Conservation (phyloP, 768 basidiomycete species). For the Cubamyces lactineus region DNA sequence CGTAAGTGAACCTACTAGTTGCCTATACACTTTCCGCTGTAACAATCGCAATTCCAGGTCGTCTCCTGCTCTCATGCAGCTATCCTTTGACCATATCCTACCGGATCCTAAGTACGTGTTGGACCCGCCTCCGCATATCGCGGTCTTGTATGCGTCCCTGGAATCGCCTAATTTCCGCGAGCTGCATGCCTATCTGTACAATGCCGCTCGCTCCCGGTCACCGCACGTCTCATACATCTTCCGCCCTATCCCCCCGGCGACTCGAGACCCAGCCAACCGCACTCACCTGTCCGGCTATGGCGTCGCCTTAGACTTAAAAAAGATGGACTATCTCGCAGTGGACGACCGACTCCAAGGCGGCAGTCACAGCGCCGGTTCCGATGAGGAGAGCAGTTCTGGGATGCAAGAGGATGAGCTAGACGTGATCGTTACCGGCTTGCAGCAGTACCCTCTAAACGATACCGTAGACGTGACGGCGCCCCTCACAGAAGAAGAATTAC, state of each 20-base stretch:
- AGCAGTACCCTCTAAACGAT: slow-evolving; percentile 33
- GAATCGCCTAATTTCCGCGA: slow-evolving; percentile 67
- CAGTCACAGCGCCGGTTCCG: not conserved
- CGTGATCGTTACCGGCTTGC: slow-evolving; percentile 29
- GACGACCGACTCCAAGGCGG: slow-evolving; percentile 67
- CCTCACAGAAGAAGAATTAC: slow-evolving; percentile 43
- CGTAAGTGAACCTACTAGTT: slow-evolving; percentile 10
- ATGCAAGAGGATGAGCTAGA: slow-evolving; percentile 24
- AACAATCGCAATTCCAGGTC: slow-evolving; percentile 22
- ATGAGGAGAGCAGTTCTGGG: not conserved
- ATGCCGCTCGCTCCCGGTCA: slow-evolving; percentile 47
- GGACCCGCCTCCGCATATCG: slow-evolving; percentile 57
- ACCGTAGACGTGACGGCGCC: slow-evolving; percentile 27
- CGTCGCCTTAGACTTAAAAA: slow-evolving; percentile 90
- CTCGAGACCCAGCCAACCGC: slow-evolving; percentile 30
- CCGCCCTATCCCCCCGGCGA: slow-evolving; percentile 59
- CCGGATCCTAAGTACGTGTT: slow-evolving; percentile 51
- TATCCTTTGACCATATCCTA: slow-evolving; percentile 80
- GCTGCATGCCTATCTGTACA: slow-evolving; percentile 66
- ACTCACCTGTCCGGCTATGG: slow-evolving; percentile 85
- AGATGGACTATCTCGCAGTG: slow-evolving; percentile 93
- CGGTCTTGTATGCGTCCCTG: slow-evolving; percentile 78
- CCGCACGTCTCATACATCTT: slow-evolving; percentile 73
- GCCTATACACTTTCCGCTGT: not conserved
- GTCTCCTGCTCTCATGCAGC: slow-evolving; percentile 49